A percentile compares a stretch with the other conserved stretches of the same genome.
Evolutionary conservation across 2,329 filamentous ascomycete genomes (phyloP).

Genomic region (Colletotrichum gigasporum): DNA sequence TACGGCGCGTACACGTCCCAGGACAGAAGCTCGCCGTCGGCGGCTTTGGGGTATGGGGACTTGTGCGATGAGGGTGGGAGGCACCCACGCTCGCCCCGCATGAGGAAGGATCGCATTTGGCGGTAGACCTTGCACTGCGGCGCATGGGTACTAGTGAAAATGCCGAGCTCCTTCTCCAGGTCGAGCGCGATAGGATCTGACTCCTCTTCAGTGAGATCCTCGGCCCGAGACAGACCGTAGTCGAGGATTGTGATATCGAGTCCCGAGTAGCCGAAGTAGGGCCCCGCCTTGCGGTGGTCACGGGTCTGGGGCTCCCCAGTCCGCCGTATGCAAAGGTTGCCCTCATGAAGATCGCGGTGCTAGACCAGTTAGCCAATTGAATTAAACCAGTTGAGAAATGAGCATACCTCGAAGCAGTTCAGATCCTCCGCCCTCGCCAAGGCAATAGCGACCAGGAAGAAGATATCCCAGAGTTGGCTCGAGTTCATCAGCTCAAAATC

Average conservation of each 20-base stretch:
- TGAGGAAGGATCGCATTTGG: slow-evolving; percentile 67
- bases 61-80: slow-evolving; percentile 58
- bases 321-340: slow-evolving; percentile 68
- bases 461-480: slow-evolving; percentile 70
- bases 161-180: slow-evolving; percentile 66
- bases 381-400: not conserved
- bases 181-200: slow-evolving; percentile 61
- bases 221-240: slow-evolving; percentile 71
- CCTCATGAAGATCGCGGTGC: slow-evolving; percentile 74
- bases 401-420: slow-evolving; percentile 66
- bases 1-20: slow-evolving; percentile 68
- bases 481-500: slow-evolving; percentile 60
- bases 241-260: slow-evolving; percentile 72
- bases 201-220: slow-evolving; percentile 45
- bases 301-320: slow-evolving; percentile 44
- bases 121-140: slow-evolving; percentile 70
- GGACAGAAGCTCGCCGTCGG: slow-evolving; percentile 55
- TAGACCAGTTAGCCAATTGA: slow-evolving; percentile 36
- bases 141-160: slow-evolving; percentile 70
- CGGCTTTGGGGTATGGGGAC: slow-evolving; percentile 48
- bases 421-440: slow-evolving; percentile 67
- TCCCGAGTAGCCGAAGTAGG: slow-evolving; percentile 66
- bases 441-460: slow-evolving; percentile 68
- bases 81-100: slow-evolving; percentile 60
- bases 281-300: slow-evolving; percentile 39